Percentiles rank a stretch among this genome's conserved stretches.
phyloP scores from a whole-genome alignment of 495 filamentous ascomycete species.

The Podospora anserina region DNA sequence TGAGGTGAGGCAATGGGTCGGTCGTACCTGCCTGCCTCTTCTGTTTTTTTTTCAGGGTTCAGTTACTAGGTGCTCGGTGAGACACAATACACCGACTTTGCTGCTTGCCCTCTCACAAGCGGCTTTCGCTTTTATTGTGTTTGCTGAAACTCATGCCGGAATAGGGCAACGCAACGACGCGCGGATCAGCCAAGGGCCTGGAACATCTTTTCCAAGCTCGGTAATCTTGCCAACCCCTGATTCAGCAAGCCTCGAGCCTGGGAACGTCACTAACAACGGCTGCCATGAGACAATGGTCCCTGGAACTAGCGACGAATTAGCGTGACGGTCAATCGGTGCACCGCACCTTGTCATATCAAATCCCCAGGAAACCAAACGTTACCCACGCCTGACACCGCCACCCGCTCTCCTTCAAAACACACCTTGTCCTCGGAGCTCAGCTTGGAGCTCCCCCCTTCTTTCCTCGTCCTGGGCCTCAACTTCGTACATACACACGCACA shows the following conservation, averaged over 20 bases:
- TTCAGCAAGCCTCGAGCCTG: neutral
- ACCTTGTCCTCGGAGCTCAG: neutral
- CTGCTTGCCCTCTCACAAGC: neutral
- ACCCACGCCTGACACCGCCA: neutral
- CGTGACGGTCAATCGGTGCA: neutral
- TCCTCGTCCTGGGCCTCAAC: neutral
- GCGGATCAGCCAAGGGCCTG: neutral
- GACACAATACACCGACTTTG: neutral
- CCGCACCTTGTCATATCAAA: constrained; percentile 3
- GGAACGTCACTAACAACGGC: neutral
- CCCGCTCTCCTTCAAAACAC: neutral
- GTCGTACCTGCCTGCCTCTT: neutral
- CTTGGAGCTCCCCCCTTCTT: neutral
- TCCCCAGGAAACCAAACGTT: neutral
- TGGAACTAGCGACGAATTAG: neutral
- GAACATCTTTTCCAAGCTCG: constrained; percentile 4
- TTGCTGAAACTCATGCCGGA: neutral
- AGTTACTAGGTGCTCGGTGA: neutral
- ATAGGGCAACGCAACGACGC: neutral
- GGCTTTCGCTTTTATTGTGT: neutral
- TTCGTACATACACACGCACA: neutral
- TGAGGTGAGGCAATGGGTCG: neutral
- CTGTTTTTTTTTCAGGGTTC: neutral
- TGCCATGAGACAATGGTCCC: neutral
- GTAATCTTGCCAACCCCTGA: neutral